phyloP scores from a whole-genome alignment of 2,329 filamentous ascomycete species.

The Botryotinia convoluta region DNA sequence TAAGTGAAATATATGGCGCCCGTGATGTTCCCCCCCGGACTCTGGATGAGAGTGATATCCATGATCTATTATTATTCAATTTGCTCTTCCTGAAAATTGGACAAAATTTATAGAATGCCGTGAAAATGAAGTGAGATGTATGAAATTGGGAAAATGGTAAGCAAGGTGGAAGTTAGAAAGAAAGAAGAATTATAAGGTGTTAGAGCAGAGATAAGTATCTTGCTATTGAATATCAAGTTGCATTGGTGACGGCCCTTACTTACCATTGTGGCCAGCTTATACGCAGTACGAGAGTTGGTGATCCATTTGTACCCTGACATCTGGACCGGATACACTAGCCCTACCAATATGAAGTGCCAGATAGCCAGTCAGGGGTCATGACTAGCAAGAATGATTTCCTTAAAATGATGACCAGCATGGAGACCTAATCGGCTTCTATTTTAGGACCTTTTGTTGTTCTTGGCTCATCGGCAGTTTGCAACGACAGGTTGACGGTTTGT shows the following conservation, averaged over 20 bases:
- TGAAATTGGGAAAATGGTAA: not conserved
- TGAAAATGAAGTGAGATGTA: not conserved
- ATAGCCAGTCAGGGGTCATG: not conserved
- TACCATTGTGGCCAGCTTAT: not conserved
- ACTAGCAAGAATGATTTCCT: not conserved
- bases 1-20: constrained; percentile 13
- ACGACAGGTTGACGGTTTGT: not conserved
- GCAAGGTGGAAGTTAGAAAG: not conserved
- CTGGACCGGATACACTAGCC: not conserved
- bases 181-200: not conserved
- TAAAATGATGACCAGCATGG: not conserved
- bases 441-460: not conserved
- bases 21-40: not conserved
- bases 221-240: not conserved
- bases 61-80: not conserved
- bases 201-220: not conserved
- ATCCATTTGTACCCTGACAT: not conserved
- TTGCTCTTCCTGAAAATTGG: not conserved
- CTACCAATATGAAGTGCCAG: not conserved
- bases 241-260: not conserved
- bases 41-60: not conserved
- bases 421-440: not conserved
- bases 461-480: not conserved
- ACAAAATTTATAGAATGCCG: not conserved
- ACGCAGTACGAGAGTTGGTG: not conserved